Evolutionary conservation across 345 rosid genomes (phyloP).

Genomic region (Trapa bicornis): DNA sequence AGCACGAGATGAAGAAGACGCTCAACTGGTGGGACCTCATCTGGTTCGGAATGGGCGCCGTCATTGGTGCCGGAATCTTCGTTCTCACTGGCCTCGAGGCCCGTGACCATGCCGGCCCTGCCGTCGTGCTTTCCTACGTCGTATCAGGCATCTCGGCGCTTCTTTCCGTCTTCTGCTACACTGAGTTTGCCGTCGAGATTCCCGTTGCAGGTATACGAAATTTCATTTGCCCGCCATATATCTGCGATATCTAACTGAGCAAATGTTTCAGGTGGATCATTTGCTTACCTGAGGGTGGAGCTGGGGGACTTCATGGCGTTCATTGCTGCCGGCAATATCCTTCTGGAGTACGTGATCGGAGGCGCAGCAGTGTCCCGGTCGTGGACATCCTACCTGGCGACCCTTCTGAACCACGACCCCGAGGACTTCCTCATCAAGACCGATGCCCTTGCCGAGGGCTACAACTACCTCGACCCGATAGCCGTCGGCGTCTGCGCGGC

Average conservation of each 20-base stretch:
- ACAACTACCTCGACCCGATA: slow-evolving; percentile 60
- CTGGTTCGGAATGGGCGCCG: slow-evolving; percentile 38
- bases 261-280: slow-evolving; percentile 18
- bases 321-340: slow-evolving; percentile 79
- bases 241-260: neutral
- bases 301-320: slow-evolving; percentile 86
- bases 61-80: slow-evolving; percentile 34
- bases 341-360: slow-evolving; percentile 52
- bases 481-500: slow-evolving; percentile 33
- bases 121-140: slow-evolving; percentile 31
- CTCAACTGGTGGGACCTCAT: slow-evolving; percentile 39
- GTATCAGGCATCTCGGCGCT: slow-evolving; percentile 33
- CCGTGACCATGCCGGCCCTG: slow-evolving; percentile 24
- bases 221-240: too few species aligned
- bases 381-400: slow-evolving; percentile 85
- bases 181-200: slow-evolving; percentile 40
- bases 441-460: slow-evolving; percentile 32
- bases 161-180: slow-evolving; percentile 42
- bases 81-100: slow-evolving; percentile 36
- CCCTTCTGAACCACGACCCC: slow-evolving; percentile 60
- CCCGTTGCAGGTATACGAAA: slow-evolving; percentile 20
- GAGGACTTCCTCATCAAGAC: slow-evolving; percentile 49
- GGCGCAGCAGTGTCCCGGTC: slow-evolving; percentile 75
- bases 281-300: slow-evolving; percentile 54
- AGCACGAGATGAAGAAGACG: slow-evolving; percentile 33